Percentiles rank a stretch among this genome's conserved stretches.
Evolutionary conservation across 2,329 filamentous ascomycete species (phyloP).

Genomic region (Talaromyces sp.): DNA sequence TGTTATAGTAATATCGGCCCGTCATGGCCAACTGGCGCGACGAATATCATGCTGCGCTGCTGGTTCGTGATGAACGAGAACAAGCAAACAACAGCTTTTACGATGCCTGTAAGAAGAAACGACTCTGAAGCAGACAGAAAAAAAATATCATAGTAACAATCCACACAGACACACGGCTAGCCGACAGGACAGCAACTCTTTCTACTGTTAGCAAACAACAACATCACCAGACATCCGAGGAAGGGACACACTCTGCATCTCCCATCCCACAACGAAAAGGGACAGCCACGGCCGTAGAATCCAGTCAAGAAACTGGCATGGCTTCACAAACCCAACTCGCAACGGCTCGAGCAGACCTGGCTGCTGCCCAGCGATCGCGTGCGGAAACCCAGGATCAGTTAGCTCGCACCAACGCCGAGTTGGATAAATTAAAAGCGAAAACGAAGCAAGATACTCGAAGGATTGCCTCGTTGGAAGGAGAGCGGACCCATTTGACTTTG

Average conservation of each 20-base stretch:
- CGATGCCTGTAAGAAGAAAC: conserved; percentile 61
- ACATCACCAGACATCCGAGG: conserved; percentile 17
- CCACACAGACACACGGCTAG: conserved; percentile 57
- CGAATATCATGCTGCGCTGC: conserved; percentile 73
- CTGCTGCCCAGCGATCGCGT: conserved; percentile 71
- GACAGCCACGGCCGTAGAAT: not conserved
- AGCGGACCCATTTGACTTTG: conserved; percentile 58
- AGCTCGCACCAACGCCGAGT: conserved; percentile 58
- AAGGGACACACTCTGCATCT: conserved; percentile 24
- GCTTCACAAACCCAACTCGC: conserved; percentile 24
- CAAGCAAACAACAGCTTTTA: conserved; percentile 64
- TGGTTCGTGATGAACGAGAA: conserved; percentile 66
- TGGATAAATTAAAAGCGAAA: conserved; percentile 59
- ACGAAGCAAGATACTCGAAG: conserved; percentile 56
- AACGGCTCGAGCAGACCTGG: conserved; percentile 60
- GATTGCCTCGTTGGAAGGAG: conserved; percentile 59
- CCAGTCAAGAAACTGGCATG: not conserved
- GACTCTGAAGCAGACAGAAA: not conserved
- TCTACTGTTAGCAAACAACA: conserved; percentile 35
- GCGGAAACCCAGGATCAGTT: conserved; percentile 63
- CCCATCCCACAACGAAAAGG: conserved; percentile 4
- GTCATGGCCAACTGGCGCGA: conserved; percentile 69
- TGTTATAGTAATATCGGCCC: conserved; percentile 1
- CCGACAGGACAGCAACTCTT: conserved; percentile 55
- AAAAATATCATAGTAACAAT: conserved; percentile 10